Conservation (phyloP, 352 stramenopile species). For the Pythium folliculosum region DNA sequence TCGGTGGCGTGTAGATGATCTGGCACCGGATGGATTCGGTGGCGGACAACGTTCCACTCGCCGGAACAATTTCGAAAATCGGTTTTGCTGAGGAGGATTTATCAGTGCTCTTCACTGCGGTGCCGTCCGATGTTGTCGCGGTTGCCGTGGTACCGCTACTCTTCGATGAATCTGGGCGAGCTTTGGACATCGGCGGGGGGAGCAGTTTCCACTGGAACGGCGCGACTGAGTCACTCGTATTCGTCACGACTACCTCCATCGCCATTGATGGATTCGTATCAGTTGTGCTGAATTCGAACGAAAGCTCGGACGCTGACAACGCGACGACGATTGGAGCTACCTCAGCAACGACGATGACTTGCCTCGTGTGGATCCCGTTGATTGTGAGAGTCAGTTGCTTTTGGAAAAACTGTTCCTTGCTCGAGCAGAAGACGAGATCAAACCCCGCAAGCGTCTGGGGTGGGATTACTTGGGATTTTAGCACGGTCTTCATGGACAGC, state of each 20-base stretch:
- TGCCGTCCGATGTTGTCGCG: constrained; percentile 4
- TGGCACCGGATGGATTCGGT: constrained; percentile 44
- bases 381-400: constrained; percentile 82
- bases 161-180: constrained; percentile 60
- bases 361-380: constrained; percentile 85
- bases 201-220: constrained; percentile 79
- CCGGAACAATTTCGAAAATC: constrained; percentile 57
- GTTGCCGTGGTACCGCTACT: constrained; percentile 41
- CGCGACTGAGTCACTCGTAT: constrained; percentile 89
- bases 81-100: constrained; percentile 11
- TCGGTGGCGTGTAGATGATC: constrained; percentile 56
- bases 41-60: constrained; percentile 40
- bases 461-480: constrained; percentile 87
- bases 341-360: constrained; percentile 83
- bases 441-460: constrained; percentile 82
- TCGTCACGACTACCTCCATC: constrained; percentile 77
- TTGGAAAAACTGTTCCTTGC: constrained; percentile 84
- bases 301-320: constrained; percentile 52
- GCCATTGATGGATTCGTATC: constrained; percentile 53
- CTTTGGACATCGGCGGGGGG: constrained; percentile 8
- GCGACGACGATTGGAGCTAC: constrained; percentile 89
- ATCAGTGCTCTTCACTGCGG: constrained; percentile 22
- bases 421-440: constrained; percentile 85
- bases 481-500: constrained; percentile 46
- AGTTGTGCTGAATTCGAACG: constrained; percentile 76